Evolutionary conservation across 768 basidiomycete genomes (phyloP).

Genomic region (Termitomyces titanicus): DNA sequence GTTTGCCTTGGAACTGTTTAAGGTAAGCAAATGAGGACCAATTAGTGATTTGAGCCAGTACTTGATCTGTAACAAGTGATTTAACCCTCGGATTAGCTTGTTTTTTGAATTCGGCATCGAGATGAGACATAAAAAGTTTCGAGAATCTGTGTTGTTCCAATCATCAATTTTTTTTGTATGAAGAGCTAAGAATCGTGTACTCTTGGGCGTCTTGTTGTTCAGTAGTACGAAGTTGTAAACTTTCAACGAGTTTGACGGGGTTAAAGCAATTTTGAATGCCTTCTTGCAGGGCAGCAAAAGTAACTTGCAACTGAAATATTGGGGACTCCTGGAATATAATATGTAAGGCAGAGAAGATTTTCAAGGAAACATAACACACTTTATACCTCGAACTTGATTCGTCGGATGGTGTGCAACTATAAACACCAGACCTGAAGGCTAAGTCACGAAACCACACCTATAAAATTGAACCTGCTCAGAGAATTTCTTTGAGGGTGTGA

Average conservation of each 20-base stretch:
- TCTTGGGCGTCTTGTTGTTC: constrained; percentile 98
- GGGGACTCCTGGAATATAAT: constrained; percentile 57
- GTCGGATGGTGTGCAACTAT: constrained; percentile 61
- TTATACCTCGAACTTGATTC: constrained; percentile 42
- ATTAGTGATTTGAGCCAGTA: constrained; percentile 18
- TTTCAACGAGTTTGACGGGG: constrained; percentile 81
- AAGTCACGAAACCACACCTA: constrained; percentile 92
- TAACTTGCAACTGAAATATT: constrained; percentile 73
- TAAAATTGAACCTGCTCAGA: background rate
- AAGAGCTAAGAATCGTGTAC: constrained; percentile 37
- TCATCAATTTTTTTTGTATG: background rate
- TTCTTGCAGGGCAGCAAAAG: constrained; percentile 83
- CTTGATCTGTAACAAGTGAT: constrained; percentile 73
- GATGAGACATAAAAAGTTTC: constrained; percentile 88
- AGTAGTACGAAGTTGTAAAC: constrained; percentile 71
- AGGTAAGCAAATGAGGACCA: background rate
- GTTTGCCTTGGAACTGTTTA: constrained; percentile 80
- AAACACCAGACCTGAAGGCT: constrained; percentile 80
- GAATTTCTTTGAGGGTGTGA: background rate
- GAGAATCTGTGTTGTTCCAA: constrained; percentile 61
- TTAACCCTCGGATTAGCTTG: constrained; percentile 61
- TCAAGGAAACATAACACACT: constrained; percentile 18
- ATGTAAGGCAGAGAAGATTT: background rate
- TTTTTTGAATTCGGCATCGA: constrained; percentile 85
- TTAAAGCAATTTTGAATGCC: constrained; percentile 72